A percentile compares a stretch with the other conserved stretches of the same genome.
Evolutionary conservation across 2,329 filamentous ascomycete genomes (phyloP).

Genomic region (Trichoderma sp.): DNA sequence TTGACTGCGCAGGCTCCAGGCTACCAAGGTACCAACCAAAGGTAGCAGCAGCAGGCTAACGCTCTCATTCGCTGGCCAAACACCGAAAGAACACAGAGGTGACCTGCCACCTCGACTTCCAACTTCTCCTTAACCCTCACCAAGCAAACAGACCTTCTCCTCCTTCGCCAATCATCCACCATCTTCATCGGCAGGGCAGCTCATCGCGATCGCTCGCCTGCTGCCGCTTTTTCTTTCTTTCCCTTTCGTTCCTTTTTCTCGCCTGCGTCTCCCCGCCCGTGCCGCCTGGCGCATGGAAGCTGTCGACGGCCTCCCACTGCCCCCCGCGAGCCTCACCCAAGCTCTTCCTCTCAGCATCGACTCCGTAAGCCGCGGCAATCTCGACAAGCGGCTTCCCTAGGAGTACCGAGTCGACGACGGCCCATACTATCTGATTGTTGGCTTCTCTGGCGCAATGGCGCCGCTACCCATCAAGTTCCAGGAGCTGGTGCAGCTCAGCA

Average conservation of each 20-base stretch:
- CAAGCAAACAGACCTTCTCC: slow-evolving; percentile 29
- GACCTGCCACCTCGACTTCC: slow-evolving; percentile 28
- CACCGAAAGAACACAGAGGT: slow-evolving; percentile 29
- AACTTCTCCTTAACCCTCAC: slow-evolving; percentile 32
- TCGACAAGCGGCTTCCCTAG: slow-evolving; percentile 31
- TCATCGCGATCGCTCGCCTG: slow-evolving; percentile 30
- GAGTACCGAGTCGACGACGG: slow-evolving; percentile 29
- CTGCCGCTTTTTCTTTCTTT: slow-evolving; percentile 27
- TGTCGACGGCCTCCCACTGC: slow-evolving; percentile 36
- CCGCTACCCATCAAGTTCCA: slow-evolving; percentile 90
- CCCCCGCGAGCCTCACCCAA: slow-evolving; percentile 32
- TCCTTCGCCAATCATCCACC: slow-evolving; percentile 29
- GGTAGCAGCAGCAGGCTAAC: background rate
- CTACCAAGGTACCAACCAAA: background rate
- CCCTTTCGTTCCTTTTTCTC: slow-evolving; percentile 28
- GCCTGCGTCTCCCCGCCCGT: slow-evolving; percentile 32
- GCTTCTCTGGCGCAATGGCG: slow-evolving; percentile 54
- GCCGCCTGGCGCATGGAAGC: slow-evolving; percentile 46
- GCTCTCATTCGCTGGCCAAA: slow-evolving; percentile 30
- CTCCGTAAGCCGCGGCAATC: slow-evolving; percentile 35
- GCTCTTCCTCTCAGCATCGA: slow-evolving; percentile 28
- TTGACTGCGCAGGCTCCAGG: slow-evolving; percentile 6
- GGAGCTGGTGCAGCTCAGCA: slow-evolving; percentile 75
- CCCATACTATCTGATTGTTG: slow-evolving; percentile 29
- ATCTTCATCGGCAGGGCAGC: slow-evolving; percentile 37